Conservation (phyloP, 2,329 filamentous ascomycete genomes). For the Metarhizium rileyi region DNA sequence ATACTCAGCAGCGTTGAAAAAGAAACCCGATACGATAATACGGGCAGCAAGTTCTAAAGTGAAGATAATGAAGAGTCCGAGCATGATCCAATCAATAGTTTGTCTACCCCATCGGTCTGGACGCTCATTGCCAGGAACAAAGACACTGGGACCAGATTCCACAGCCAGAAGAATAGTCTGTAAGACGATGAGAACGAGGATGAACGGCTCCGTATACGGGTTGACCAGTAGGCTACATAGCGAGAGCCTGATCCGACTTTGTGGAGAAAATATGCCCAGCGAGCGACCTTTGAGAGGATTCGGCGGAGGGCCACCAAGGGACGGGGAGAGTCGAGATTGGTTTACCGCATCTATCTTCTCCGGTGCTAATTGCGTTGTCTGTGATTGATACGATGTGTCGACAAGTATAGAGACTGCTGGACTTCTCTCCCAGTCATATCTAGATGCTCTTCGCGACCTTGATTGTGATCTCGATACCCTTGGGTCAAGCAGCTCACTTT, state of each 20-base stretch:
- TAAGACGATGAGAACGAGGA: slow-evolving; percentile 77
- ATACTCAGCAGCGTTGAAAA: slow-evolving; percentile 85
- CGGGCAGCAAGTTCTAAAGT: slow-evolving; percentile 76
- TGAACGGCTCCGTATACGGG: slow-evolving; percentile 75
- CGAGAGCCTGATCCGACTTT: slow-evolving; percentile 62
- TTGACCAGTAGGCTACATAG: slow-evolving; percentile 81
- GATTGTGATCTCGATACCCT: slow-evolving; percentile 53
- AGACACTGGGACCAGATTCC: slow-evolving; percentile 67
- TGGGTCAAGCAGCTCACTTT: slow-evolving; percentile 72
- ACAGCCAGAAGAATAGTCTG: slow-evolving; percentile 84
- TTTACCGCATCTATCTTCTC: slow-evolving; percentile 32
- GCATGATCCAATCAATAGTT: slow-evolving; percentile 68
- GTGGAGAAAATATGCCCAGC: slow-evolving; percentile 71
- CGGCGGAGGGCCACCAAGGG: slow-evolving; percentile 13
- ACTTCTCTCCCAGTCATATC: slow-evolving; percentile 18
- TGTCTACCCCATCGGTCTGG: slow-evolving; percentile 55
- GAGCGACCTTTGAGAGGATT: slow-evolving; percentile 85
- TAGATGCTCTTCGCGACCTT: slow-evolving; percentile 41
- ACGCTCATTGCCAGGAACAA: slow-evolving; percentile 48
- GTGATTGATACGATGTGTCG: slow-evolving; percentile 44
- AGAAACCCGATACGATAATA: slow-evolving; percentile 85
- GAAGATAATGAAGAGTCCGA: slow-evolving; percentile 80
- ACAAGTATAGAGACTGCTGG: slow-evolving; percentile 25
- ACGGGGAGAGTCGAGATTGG: slow-evolving; percentile 2
- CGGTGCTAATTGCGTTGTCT: slow-evolving; percentile 30